Conservation (phyloP, 2,329 filamentous ascomycete genomes). For the Colletotrichum paranaense region DNA sequence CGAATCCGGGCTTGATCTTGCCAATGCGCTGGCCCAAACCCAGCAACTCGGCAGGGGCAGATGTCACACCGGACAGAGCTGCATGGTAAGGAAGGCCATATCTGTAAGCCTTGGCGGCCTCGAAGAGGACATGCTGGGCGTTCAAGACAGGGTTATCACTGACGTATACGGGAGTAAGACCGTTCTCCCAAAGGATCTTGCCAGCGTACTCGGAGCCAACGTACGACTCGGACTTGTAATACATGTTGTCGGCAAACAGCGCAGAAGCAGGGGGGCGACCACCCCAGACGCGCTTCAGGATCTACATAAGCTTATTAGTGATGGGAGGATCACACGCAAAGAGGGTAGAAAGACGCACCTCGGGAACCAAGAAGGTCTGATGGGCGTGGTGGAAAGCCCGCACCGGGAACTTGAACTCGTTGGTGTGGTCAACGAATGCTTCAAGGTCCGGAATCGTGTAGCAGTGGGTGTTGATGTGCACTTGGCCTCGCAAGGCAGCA, state of each 20-base stretch:
- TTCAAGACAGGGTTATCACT: constrained; percentile 78
- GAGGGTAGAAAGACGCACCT: constrained; percentile 52
- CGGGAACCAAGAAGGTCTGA: constrained; percentile 73
- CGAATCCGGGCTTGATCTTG: constrained; percentile 70
- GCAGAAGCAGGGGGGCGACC: constrained; percentile 65
- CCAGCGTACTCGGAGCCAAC: constrained; percentile 74
- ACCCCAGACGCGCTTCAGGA: constrained; percentile 68
- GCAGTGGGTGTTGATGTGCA: constrained; percentile 78
- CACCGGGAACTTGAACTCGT: constrained; percentile 76
- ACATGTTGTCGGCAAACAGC: constrained; percentile 80
- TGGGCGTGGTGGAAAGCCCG: constrained; percentile 78
- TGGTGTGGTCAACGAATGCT: constrained; percentile 76
- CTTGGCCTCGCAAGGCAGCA: constrained; percentile 73
- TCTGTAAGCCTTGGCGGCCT: constrained; percentile 69
- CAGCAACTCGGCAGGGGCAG: constrained; percentile 67
- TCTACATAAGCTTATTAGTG: constrained; percentile 44
- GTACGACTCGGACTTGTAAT: constrained; percentile 77
- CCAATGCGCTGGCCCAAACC: constrained; percentile 68
- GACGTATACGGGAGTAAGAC: constrained; percentile 75
- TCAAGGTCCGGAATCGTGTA: constrained; percentile 78
- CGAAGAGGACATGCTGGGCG: constrained; percentile 76
- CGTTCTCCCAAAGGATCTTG: constrained; percentile 73
- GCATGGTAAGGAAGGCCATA: constrained; percentile 72
- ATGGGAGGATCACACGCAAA: background rate
- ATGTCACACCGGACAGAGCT: constrained; percentile 68